Evolutionary conservation across 1,284 basidiomycete genomes (phyloP), one percentile per base, ranked within the genome.

Genomic region (Fomitiporia mediterranea): DNA sequence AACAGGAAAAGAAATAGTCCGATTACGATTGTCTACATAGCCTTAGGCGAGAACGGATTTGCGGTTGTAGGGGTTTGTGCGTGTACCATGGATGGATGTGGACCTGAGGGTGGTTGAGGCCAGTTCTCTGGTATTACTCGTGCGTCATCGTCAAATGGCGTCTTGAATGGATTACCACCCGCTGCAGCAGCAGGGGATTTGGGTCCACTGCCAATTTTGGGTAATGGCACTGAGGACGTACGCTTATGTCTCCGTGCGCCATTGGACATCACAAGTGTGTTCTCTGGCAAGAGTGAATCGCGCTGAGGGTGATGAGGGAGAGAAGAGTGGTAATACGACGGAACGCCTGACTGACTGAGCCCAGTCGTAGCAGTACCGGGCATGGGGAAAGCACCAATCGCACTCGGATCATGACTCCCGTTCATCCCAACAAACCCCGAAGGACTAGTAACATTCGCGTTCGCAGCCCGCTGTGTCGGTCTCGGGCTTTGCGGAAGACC

Each of bases 101-200:
- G 48, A 23, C 30, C n/a, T 21, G n/a, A 8, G n/a, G 47, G 46
- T 23, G 51, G 50, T 13, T 51, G 21, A 11, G 43, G 56, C 32
- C 56, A 49, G 43, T 53, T 48, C 39, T 53, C 51, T 15, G 57
- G 53, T 6, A 43, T 34, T 23, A 53, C 56, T 23, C 39, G 27
- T 7, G 51, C 53, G 21, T 86, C 81, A 65, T 89, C 87, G 67
- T 90, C 88, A 70, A 89, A 90, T 9, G 88, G 87, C 55, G 86
- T 88, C 56, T 79, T 75, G 65, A 89, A 90, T 46, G 87, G 87
- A 65, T 83, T 69, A 61, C 77, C 70, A 48, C 72, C 76, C 60
- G 76, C n/a, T 76, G 23, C 17, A 30, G 19, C 52, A 30, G 35
- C 46, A 44, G 50, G 4, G 6, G 44, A 8, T 34, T 17, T 28